Percentiles rank a stretch among this genome's conserved stretches.
phyloP scores from a whole-genome alignment of 2,329 filamentous ascomycete genomes.

The Diaporthe capsici region DNA sequence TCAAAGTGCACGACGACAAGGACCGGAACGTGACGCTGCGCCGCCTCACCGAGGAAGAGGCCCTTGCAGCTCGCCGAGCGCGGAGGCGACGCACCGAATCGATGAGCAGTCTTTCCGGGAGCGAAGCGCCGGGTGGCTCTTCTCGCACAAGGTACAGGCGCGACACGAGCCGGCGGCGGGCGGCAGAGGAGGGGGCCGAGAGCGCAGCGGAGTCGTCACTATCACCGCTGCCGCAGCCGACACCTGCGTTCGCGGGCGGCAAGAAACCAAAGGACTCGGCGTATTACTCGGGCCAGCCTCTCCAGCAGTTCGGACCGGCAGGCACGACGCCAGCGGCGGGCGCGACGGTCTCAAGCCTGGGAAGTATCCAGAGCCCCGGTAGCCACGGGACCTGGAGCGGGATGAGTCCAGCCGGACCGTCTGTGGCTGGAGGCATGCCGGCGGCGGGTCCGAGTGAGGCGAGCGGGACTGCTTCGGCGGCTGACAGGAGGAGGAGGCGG shows the following conservation, averaged over 20 bases:
- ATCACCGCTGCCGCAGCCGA: constrained; percentile 67
- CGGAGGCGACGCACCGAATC: constrained; percentile 63
- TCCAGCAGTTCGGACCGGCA: constrained; percentile 52
- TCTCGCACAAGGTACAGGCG: constrained; percentile 67
- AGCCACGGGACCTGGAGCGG: constrained; percentile 69
- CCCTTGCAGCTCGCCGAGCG: constrained; percentile 58
- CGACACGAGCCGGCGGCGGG: constrained; percentile 62
- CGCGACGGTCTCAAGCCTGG: constrained; percentile 63
- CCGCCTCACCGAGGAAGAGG: constrained; percentile 73
- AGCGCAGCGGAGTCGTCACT: constrained; percentile 53
- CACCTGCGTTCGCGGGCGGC: constrained; percentile 68
- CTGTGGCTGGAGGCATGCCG: constrained; percentile 45
- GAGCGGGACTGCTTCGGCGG: constrained; percentile 54
- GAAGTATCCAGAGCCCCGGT: constrained; percentile 59
- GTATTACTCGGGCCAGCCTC: constrained; percentile 69
- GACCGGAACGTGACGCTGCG: constrained; percentile 74
- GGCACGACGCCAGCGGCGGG: constrained; percentile 55
- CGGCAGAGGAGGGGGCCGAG: constrained; percentile 62
- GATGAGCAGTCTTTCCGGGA: constrained; percentile 69
- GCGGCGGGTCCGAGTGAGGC: constrained; percentile 56
- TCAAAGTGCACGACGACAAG: constrained; percentile 72
- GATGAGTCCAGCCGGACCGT: constrained; percentile 56
- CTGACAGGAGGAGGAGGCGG: constrained; percentile 69
- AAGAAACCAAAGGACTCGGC: constrained; percentile 71
- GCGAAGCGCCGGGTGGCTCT: constrained; percentile 53